Base-by-base conservation (phyloP, 75 land plant species). In the Pinus taeda region DNA sequence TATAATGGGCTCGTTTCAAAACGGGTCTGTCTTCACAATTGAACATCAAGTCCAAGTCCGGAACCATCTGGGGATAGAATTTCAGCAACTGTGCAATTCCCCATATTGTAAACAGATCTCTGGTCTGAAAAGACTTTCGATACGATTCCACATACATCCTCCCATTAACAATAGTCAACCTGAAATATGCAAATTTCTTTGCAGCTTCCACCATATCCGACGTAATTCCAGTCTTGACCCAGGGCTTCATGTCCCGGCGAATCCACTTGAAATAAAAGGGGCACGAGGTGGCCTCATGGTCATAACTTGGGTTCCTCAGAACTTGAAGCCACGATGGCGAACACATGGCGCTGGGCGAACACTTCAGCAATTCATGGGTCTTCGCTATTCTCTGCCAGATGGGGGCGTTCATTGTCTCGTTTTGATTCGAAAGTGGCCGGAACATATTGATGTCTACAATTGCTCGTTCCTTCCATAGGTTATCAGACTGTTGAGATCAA, bases 31-130 rank as follows among this genome's bases (percentile, higher is more conserved):
- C 95, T 15, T 57, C 85, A 53, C 87, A 84, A 24, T 80, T 81
- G 79, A 92, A 92, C 83, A 88, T 81, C 57, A 90, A 55, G 22
- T 92, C 95, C 60, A 92, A 59, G 56, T 92, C 93, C 0, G 89
- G 95, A 6, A 92, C 15, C 18, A 74, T 75, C 1, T 90, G 87
- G 2, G 92, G 90, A 64, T 90, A 92, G 56, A 69, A 72, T 37
- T 86, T 63, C 3, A 88, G 70, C 15, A 92, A 77, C 84, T 90
- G 88, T 3, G 83, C 60, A 13, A 92, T 82, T 0, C 88, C 93
- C 93, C 92, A 88, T 3, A 86, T 67, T 5, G 88, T 88, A 70
- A 90, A 81, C 22, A 75, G 64, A 42, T 88, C 95, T 33, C 93
- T 75, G 2, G 87, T 84, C 61, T 92, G 95, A 57, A 83, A 82